A percentile compares a stretch with the other conserved stretches of the same genome.
Evolutionary conservation across 225 moss, liverwort and hornwort genomes (phyloP).

Genomic region (Physcomitrellopsis africana): DNA sequence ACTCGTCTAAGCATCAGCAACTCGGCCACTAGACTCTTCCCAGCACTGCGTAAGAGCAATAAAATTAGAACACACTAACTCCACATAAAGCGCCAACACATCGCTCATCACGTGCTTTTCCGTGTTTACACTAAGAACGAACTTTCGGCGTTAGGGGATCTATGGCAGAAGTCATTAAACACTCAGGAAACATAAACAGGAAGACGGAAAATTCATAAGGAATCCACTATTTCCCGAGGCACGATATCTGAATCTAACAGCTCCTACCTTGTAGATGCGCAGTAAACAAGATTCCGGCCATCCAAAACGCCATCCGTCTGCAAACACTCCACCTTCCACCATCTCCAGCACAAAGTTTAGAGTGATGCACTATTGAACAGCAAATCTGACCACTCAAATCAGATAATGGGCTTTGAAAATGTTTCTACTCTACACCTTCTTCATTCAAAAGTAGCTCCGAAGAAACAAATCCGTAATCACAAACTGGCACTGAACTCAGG

Average conservation of each 20-base stretch:
- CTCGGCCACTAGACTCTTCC: conserved; percentile 97
- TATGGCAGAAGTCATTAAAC: no score
- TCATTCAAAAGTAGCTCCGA: conserved; percentile 18
- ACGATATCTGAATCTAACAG: conserved; percentile 15
- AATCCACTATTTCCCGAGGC: conserved; percentile 16
- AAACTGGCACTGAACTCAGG: conserved; percentile 18
- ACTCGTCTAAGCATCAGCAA: conserved; percentile 85
- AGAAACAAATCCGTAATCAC: conserved; percentile 16
- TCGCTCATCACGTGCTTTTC: conserved; percentile 1
- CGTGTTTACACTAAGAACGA: conserved; percentile 11
- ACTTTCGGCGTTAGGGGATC: conserved; percentile 11
- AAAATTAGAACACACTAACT: conserved; percentile 22
- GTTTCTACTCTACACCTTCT: conserved; percentile 8
- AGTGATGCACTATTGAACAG: neutral
- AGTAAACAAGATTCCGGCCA: conserved; percentile 91
- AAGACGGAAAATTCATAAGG: conserved; percentile 14
- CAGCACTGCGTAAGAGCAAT: conserved; percentile 67
- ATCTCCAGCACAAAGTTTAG: conserved; percentile 36
- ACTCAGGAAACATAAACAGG: conserved; percentile 20
- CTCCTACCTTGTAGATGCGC: conserved; percentile 93
- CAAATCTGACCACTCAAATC: conserved; percentile 11
- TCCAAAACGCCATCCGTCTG: conserved; percentile 81
- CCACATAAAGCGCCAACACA: conserved; percentile 29
- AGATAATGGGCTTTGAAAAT: conserved; percentile 11
- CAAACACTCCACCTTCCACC: conserved; percentile 85